Evolutionary conservation across 1,284 basidiomycete genomes (phyloP).

Genomic region (Moesziomyces parantarcticus): DNA sequence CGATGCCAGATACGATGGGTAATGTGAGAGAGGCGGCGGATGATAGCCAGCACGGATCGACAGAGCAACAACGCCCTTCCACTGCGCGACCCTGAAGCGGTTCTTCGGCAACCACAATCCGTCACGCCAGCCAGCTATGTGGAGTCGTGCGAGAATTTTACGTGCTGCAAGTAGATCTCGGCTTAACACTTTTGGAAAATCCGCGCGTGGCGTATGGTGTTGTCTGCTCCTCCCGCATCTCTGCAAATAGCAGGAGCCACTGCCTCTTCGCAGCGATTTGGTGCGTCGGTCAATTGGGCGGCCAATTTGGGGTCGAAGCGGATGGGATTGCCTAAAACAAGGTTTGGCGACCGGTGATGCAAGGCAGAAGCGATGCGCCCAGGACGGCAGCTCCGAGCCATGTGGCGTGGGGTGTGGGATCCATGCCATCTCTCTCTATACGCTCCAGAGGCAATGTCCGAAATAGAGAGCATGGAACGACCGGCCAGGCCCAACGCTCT

Average conservation of each 20-base stretch:
- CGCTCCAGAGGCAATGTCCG: conserved; percentile 40
- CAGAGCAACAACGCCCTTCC: conserved; percentile 12
- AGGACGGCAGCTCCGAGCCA: background rate
- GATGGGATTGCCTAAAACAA: no score
- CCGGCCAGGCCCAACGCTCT: conserved; percentile 8
- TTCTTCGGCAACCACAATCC: conserved; percentile 12
- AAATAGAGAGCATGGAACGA: conserved; percentile 43
- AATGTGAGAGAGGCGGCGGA: background rate
- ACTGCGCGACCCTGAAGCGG: background rate
- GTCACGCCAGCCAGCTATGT: conserved; percentile 4
- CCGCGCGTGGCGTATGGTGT: no score
- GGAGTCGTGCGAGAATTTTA: conserved; percentile 32
- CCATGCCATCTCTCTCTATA: conserved; percentile 17
- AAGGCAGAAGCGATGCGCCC: background rate
- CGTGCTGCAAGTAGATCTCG: background rate
- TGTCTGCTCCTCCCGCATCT: no score
- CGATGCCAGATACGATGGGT: background rate
- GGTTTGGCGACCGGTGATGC: no score
- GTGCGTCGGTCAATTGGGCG: background rate
- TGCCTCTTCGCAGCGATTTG: no score
- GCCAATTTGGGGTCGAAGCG: background rate
- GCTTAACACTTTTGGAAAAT: background rate
- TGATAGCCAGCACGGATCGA: background rate
- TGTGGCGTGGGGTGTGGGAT: background rate
- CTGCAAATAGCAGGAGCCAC: no score